phyloP scores from a whole-genome alignment of 1,284 basidiomycete species.

The Mycena citricolor region DNA sequence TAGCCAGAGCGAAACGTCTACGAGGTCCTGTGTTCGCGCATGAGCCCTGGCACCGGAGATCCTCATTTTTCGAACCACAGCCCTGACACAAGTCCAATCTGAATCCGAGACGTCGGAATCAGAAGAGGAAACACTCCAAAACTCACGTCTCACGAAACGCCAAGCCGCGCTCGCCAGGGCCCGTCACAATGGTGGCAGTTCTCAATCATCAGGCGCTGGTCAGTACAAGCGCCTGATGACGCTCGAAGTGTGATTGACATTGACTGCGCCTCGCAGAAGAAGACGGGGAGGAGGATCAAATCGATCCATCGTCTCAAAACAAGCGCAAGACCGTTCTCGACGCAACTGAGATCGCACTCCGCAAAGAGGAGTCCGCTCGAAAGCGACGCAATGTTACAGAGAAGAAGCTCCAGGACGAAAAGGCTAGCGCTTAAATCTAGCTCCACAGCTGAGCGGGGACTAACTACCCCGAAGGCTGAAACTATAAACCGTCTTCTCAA shows the following conservation, averaged over 20 bases:
- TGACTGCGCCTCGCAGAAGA: not conserved
- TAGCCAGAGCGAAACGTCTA: conserved; percentile 9
- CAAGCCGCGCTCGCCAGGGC: conserved; percentile 20
- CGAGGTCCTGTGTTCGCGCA: conserved; percentile 8
- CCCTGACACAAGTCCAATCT: conserved; percentile 12
- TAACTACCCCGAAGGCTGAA: conserved; percentile 53
- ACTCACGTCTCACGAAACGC: conserved; percentile 22
- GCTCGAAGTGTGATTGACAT: no score
- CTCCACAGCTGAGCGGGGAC: conserved; percentile 10
- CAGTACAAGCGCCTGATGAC: not conserved
- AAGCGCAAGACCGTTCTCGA: conserved; percentile 48
- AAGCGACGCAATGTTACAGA: conserved; percentile 85
- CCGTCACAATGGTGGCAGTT: conserved; percentile 10
- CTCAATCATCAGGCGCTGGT: conserved; percentile 19
- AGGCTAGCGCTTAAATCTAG: conserved; percentile 47
- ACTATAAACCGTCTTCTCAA: conserved; percentile 91
- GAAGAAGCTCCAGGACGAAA: conserved; percentile 91
- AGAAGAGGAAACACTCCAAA: conserved; percentile 21
- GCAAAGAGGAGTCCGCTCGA: conserved; percentile 83
- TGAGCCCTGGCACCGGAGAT: conserved; percentile 12
- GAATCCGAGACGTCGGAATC: conserved; percentile 15
- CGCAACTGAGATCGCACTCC: conserved; percentile 78
- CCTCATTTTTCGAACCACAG: not conserved
- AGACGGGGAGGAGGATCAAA: conserved; percentile 11
- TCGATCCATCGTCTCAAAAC: conserved; percentile 5